Conservation (phyloP, 768 basidiomycete genomes). For the Mycena vitilis region DNA sequence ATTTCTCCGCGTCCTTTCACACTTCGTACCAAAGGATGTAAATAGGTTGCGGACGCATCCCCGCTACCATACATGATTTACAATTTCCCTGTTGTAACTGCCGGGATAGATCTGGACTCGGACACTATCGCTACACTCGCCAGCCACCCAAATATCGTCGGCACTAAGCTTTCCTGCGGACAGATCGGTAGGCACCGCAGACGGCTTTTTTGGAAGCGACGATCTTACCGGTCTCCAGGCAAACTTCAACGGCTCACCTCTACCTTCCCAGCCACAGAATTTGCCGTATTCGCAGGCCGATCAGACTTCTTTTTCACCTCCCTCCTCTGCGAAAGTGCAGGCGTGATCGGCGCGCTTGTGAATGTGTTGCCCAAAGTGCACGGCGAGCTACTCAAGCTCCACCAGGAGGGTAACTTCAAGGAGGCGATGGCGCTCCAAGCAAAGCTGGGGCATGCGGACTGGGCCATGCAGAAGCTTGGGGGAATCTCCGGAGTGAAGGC, state of each 20-base stretch:
- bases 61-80: slow-evolving; percentile 67
- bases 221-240: slow-evolving; percentile 22
- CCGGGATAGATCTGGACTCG: slow-evolving; percentile 87
- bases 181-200: slow-evolving; percentile 63
- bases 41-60: slow-evolving; percentile 29
- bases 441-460: slow-evolving; percentile 73
- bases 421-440: slow-evolving; percentile 74
- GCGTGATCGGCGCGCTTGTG: slow-evolving; percentile 72
- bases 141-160: slow-evolving; percentile 86
- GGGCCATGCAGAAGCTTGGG: slow-evolving; percentile 70
- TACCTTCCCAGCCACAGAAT: slow-evolving; percentile 62
- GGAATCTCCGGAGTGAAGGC: slow-evolving; percentile 78
- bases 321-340: slow-evolving; percentile 70
- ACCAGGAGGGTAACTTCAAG: slow-evolving; percentile 61
- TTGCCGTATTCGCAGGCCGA: slow-evolving; percentile 81
- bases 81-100: slow-evolving; percentile 86
- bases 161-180: slow-evolving; percentile 87
- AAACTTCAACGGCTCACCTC: slow-evolving; percentile 83
- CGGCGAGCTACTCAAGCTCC: slow-evolving; percentile 59
- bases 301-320: slow-evolving; percentile 76
- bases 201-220: not conserved
- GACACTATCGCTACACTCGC: slow-evolving; percentile 78
- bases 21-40: slow-evolving; percentile 25
- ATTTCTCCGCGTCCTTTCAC: not conserved
- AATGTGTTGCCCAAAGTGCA: slow-evolving; percentile 74